phyloP scores from a whole-genome alignment of 108 stramenopile genomes.

The Conticribra weissflogii region DNA sequence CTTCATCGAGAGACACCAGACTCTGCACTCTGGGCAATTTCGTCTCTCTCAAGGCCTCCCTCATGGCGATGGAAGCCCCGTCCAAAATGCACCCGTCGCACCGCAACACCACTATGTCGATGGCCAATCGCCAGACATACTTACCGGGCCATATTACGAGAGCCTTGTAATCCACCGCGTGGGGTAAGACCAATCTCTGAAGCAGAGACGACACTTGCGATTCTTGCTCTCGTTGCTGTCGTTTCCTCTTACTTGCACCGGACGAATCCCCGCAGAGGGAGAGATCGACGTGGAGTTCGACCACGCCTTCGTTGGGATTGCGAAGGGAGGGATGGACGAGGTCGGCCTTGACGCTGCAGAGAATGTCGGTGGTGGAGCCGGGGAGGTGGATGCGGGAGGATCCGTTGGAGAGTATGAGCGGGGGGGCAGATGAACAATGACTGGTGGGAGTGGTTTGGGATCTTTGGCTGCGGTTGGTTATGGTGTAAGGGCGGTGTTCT shows the following conservation, averaged over 20 bases:
- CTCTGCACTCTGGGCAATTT: conserved; percentile 52
- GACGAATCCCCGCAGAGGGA: conserved; percentile 25
- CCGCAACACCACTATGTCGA: conserved; percentile 66
- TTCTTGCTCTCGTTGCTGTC: conserved; percentile 40
- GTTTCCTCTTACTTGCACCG: conserved; percentile 1
- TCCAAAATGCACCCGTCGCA: conserved; percentile 70
- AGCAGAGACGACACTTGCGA: conserved; percentile 55
- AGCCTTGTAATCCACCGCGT: conserved; percentile 46
- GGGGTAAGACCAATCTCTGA: conserved; percentile 54
- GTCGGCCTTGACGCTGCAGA: conserved; percentile 77
- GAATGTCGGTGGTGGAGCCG: conserved; percentile 61
- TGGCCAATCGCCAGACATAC: conserved; percentile 68
- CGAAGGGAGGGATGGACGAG: conserved; percentile 57
- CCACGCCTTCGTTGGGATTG: conserved; percentile 57
- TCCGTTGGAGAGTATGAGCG: conserved; percentile 69
- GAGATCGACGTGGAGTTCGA: conserved; percentile 66
- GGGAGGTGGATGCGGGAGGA: conserved; percentile 68
- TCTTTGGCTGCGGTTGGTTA: conserved; percentile 23
- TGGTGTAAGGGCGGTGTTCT: conserved; percentile 58
- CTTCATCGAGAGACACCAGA: conserved; percentile 20
- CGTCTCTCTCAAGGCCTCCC: conserved; percentile 57
- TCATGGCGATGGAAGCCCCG: conserved; percentile 59
- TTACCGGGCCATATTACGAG: conserved; percentile 61
- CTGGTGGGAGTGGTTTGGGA: neutral
- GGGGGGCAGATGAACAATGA: conserved; percentile 8